Conservation (phyloP, 495 filamentous ascomycete species). For the Penicillium turbatum region DNA sequence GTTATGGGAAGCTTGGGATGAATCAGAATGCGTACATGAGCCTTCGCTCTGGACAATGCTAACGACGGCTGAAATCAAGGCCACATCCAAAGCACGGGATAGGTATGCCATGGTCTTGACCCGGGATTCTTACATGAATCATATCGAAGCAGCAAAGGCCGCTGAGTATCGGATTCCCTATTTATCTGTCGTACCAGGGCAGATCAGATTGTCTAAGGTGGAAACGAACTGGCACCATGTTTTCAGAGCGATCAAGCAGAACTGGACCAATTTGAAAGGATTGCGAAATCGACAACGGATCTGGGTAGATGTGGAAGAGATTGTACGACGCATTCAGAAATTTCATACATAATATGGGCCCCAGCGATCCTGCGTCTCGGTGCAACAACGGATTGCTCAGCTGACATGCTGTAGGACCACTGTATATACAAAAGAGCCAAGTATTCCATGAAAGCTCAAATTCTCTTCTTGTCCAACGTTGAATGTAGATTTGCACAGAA, state of each 20-base stretch:
- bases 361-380: too few species aligned
- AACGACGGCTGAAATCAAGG: conserved; percentile 9
- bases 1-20: conserved; percentile 29
- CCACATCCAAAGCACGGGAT: not conserved
- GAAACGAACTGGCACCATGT: conserved; percentile 25
- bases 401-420: too few species aligned
- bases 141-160: not conserved
- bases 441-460: too few species aligned
- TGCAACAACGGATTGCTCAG: too few species aligned
- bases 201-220: conserved; percentile 6
- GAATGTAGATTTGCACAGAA: too few species aligned
- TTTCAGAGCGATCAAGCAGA: conserved; percentile 14
- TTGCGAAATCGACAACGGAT: conserved; percentile 27
- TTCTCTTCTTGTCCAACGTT: too few species aligned
- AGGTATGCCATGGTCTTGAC: not conserved
- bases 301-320: conserved; percentile 23
- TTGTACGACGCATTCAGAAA: conserved; percentile 9
- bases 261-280: conserved; percentile 23
- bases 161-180: not conserved
- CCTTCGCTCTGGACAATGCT: conserved; percentile 15
- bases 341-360: too few species aligned
- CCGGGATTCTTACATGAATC: not conserved
- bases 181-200: too few species aligned
- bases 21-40: conserved; percentile 1
- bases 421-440: too few species aligned